phyloP scores from a whole-genome alignment of 1,284 basidiomycete genomes.

The Cyathus olla region DNA sequence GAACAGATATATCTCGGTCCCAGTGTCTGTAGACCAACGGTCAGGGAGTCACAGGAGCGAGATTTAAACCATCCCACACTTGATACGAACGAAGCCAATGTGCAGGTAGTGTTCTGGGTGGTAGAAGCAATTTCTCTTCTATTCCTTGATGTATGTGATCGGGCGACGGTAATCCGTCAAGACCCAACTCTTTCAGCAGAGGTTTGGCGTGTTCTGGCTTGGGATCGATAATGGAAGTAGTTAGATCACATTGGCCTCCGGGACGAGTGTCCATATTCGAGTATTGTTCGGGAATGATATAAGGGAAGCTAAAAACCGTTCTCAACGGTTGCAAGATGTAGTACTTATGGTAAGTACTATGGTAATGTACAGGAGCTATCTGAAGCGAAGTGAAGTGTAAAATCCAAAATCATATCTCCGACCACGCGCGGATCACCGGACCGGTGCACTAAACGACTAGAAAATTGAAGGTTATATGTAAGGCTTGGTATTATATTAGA shows the following conservation, averaged over 20 bases:
- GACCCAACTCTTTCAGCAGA: conserved; percentile 63
- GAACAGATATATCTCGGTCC: conserved; percentile 70
- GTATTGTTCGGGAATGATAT: too few species aligned
- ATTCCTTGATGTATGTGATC: conserved; percentile 73
- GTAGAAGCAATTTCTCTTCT: conserved; percentile 76
- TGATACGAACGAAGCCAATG: conserved; percentile 84
- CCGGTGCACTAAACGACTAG: too few species aligned
- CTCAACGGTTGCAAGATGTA: too few species aligned
- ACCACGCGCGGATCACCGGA: too few species aligned
- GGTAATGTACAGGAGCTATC: too few species aligned
- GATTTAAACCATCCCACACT: conserved; percentile 59
- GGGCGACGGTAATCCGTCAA: conserved; percentile 65
- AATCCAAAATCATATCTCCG: too few species aligned
- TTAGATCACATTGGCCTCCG: conserved; percentile 22
- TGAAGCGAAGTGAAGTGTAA: too few species aligned
- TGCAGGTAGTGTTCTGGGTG: conserved; percentile 67
- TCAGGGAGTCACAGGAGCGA: conserved; percentile 15
- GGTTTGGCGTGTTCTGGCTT: conserved; percentile 46
- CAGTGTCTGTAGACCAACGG: conserved; percentile 66
- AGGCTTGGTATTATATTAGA: too few species aligned
- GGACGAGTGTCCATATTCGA: too few species aligned
- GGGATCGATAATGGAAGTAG: conserved; percentile 62
- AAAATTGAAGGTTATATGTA: too few species aligned
- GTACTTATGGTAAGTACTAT: too few species aligned
- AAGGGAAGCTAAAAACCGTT: too few species aligned